Percentiles rank a stretch among this genome's conserved stretches.
phyloP scores from a whole-genome alignment of 1,284 basidiomycete genomes.

The Butyriboletus appendiculatus region DNA sequence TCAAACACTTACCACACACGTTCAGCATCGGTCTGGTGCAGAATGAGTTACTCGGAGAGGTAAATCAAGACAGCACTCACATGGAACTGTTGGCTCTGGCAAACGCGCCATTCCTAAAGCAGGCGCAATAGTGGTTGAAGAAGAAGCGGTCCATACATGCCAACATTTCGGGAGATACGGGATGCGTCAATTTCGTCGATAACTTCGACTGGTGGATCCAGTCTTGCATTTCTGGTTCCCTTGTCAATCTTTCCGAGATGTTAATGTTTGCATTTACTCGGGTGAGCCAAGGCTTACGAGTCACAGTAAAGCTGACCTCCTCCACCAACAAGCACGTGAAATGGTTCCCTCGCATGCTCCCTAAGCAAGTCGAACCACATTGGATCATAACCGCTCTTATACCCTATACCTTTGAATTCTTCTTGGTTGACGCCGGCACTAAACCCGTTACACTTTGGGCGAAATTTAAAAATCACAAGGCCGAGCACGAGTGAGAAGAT shows the following conservation, averaged over 20 bases:
- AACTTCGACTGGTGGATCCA: conserved; percentile 77
- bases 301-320: conserved; percentile 88
- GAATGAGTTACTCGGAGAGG: conserved; percentile 3
- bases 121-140: conserved; percentile 90
- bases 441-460: conserved; percentile 77
- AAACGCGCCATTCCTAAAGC: conserved; percentile 89
- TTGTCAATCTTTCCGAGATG: conserved; percentile 49
- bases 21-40: conserved; percentile 58
- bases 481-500: background rate
- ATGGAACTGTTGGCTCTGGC: conserved; percentile 92
- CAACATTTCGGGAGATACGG: conserved; percentile 74
- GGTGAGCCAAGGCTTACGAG: conserved; percentile 41
- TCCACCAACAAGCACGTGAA: conserved; percentile 85
- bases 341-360: conserved; percentile 79
- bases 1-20: conserved; percentile 51
- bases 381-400: conserved; percentile 80
- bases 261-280: background rate
- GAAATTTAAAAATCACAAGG: background rate
- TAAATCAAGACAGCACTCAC: conserved; percentile 47
- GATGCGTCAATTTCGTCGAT: conserved; percentile 62
- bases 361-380: conserved; percentile 91
- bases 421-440: conserved; percentile 79
- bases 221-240: conserved; percentile 77
- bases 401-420: conserved; percentile 75
- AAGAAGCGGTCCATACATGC: conserved; percentile 85